These are phyloP conservation scores for Mitragyna speciosa DNA, from an alignment of 257 asterid species.

Conservation along the genomic window DNA sequence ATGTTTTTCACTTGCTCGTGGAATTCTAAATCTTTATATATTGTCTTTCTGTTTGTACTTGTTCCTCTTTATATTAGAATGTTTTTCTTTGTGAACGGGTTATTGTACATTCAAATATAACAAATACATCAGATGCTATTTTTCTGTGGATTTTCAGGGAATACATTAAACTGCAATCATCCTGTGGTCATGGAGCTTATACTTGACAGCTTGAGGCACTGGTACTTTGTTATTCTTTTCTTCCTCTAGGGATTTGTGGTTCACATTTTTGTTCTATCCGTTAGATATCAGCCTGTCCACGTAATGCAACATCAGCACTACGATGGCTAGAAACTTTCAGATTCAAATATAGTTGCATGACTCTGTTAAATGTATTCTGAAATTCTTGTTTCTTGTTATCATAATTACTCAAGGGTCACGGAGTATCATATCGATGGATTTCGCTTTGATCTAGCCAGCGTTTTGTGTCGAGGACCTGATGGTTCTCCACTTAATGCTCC, in stretches of 20 bases:
- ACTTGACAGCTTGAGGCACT: conserved; percentile 95
- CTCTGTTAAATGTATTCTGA: conserved; percentile 6
- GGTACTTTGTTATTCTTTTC: conserved; percentile 52
- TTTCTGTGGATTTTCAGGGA: conserved; percentile 54
- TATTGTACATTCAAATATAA: background rate
- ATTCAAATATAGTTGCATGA: background rate
- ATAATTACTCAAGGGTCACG: conserved; percentile 60
- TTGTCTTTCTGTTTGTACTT: background rate
- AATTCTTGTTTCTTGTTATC: conserved; percentile 13
- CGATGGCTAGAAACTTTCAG: background rate
- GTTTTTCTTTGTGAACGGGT: background rate
- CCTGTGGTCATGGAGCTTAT: conserved; percentile 93
- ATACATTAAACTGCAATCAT: conserved; percentile 94
- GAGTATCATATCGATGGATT: conserved; percentile 98
- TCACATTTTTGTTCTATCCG: background rate
- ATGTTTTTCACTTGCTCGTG: background rate
- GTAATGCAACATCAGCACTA: background rate
- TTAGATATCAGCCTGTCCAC: background rate
- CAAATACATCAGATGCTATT: conserved; percentile 8
- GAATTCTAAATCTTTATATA: background rate
- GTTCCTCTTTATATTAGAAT: no score
- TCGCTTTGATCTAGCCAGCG: conserved; percentile 95
- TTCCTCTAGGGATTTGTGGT: conserved; percentile 3
- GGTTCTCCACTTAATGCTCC: conserved; percentile 93
- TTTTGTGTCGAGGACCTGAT: conserved; percentile 91